Base-by-base conservation (phyloP, 306 rosid genomes). In the Cicer pinnatifidum region DNA sequence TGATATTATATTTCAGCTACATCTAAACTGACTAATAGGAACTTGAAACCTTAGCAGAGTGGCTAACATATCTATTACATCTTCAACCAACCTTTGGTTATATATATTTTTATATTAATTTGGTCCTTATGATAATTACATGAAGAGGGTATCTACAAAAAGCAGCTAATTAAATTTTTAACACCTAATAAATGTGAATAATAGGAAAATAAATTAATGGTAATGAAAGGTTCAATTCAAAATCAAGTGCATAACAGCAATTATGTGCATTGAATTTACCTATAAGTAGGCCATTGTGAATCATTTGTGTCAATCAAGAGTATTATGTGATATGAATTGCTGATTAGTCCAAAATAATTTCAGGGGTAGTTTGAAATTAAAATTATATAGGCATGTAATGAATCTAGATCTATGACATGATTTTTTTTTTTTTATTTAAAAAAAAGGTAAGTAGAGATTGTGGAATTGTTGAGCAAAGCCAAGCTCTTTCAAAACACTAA, bases 21-120 rank as follows among this genome's bases (percentile, higher is more conserved):
- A 73, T 77, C 87, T 53, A 71, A 82, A 78, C 81, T 79, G 74
- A 70, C 75, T 68, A 75, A 76, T 75, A 71, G 51, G 54, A 56
- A 79, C n/a, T 71, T 54, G 87, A 76, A 73, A 79, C 79, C 62
- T 46, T 44, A 50, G 77, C 74, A 65, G 63, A 73, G 82, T 82
- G 82, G 73, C 87, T 72, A 64, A 78, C 50, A 74, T 72, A 75
- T 80, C 78, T 67, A 82, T 72, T 59, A 45, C 67, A 68, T 67
- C 76, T 65, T 69, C 82, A 80, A 75, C 85, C 51, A 64, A 80
- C 71, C 67, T 67, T 33, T 64, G 51, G 67, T 67, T 62, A 20
- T 4, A 2, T 28, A 28, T 28, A n/a, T 45, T 56, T 51, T 35
- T 58, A 65, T 39, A 54, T 40, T 28, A 28, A 28, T 28, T 28